Conservation (phyloP, 140 eudicot species). For the Bidens hawaiensis region DNA sequence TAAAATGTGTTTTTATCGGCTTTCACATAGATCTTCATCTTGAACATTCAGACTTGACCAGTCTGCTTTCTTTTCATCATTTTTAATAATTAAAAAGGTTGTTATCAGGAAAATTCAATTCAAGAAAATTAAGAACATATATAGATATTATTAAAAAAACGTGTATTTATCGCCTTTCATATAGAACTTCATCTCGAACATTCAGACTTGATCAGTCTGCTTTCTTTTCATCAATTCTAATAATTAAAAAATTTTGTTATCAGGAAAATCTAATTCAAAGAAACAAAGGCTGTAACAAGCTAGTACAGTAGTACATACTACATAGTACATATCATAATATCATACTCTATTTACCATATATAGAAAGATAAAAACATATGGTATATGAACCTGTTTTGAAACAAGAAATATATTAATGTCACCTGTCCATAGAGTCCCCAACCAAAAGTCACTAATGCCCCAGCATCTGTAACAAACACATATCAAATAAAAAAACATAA, state of each 20-base stretch:
- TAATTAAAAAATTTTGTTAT: slow-evolving; percentile 19
- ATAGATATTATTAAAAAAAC: no score
- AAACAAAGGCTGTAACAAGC: not conserved
- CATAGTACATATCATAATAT: not conserved
- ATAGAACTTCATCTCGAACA: slow-evolving; percentile 48
- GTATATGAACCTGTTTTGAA: not conserved
- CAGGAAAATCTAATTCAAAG: not conserved
- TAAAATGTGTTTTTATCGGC: slow-evolving; percentile 21
- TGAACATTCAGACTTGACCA: slow-evolving; percentile 33
- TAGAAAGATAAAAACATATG: not conserved
- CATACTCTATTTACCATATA: not conserved
- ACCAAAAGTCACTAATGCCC: slow-evolving; percentile 87
- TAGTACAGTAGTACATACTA: no score
- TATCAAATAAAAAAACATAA: not conserved
- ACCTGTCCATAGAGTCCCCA: slow-evolving; percentile 99
- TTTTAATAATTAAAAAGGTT: slow-evolving; percentile 35
- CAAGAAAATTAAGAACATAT: slow-evolving; percentile 1
- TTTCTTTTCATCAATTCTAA: slow-evolving; percentile 49
- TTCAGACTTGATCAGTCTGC: slow-evolving; percentile 33
- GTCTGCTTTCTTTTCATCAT: slow-evolving; percentile 47
- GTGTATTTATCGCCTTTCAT: slow-evolving; percentile 32
- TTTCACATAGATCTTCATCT: slow-evolving; percentile 45
- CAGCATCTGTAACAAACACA: slow-evolving; percentile 61
- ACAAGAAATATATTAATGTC: slow-evolving; percentile 10
- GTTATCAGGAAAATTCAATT: not conserved